Conservation (phyloP, 176 grass and related monocot species). For the Rhynchospora pubera region DNA sequence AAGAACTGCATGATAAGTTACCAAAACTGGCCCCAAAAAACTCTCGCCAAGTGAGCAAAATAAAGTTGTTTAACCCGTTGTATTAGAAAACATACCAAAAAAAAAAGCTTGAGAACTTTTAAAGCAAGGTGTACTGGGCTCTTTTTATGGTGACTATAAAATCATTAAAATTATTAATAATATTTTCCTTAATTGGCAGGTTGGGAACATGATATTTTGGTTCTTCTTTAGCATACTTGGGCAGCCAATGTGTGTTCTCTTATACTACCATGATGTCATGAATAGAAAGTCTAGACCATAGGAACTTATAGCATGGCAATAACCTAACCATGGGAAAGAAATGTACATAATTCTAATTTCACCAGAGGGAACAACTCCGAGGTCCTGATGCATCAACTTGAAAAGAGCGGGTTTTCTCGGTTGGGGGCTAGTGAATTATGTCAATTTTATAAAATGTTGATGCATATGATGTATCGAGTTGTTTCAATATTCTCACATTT, state of each 20-base stretch:
- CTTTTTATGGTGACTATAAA: not conserved
- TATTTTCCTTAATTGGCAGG: slow-evolving; percentile 30
- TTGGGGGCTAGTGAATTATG: not conserved
- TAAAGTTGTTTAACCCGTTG: not conserved
- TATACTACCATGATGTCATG: slow-evolving; percentile 98
- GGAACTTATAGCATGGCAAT: slow-evolving; percentile 9
- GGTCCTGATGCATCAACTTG: not conserved
- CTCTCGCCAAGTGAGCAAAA: not conserved
- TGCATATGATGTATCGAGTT: not conserved
- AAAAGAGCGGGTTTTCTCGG: not conserved
- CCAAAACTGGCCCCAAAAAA: not conserved
- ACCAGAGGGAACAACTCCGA: not conserved
- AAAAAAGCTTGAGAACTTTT: not conserved
- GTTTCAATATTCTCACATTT: not conserved
- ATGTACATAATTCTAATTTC: slow-evolving; percentile 7
- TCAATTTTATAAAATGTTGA: not conserved
- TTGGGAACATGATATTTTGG: slow-evolving; percentile 99
- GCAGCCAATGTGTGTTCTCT: slow-evolving; percentile 88
- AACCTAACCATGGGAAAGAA: slow-evolving; percentile 1
- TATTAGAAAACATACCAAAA: not conserved
- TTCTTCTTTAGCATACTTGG: slow-evolving; percentile 98
- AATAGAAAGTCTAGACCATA: slow-evolving; percentile 57
- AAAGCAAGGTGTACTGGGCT: not conserved
- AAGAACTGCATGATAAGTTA: not conserved
- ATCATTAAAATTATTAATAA: not conserved